Percentiles rank a stretch among this genome's conserved stretches.
These are phyloP conservation scores for Lasiodiplodia citricola DNA, from an alignment of 2,329 filamentous ascomycete genomes.

Conservation along the genomic window DNA sequence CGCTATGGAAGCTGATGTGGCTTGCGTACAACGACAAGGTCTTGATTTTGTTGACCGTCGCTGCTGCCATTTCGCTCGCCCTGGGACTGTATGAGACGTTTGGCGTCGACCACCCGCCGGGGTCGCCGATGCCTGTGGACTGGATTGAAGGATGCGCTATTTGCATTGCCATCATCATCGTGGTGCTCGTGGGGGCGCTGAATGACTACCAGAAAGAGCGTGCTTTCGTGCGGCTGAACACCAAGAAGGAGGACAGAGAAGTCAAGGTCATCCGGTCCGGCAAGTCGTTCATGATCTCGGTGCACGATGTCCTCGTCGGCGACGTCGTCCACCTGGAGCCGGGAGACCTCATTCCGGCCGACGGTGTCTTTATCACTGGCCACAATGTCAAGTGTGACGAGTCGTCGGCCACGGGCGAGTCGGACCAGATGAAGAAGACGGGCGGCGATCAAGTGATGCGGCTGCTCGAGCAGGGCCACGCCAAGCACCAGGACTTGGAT, in stretches of 20 bases:
- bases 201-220: slow-evolving; percentile 47
- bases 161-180: slow-evolving; percentile 44
- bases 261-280: slow-evolving; percentile 64
- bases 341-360: slow-evolving; percentile 72
- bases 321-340: slow-evolving; percentile 73
- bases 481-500: slow-evolving; percentile 53
- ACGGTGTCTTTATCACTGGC: slow-evolving; percentile 71
- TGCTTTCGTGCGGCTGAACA: slow-evolving; percentile 42
- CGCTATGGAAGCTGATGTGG: slow-evolving; percentile 74
- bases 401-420: slow-evolving; percentile 75
- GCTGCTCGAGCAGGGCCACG: slow-evolving; percentile 57
- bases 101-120: slow-evolving; percentile 32
- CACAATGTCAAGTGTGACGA: slow-evolving; percentile 74
- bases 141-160: slow-evolving; percentile 47
- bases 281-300: slow-evolving; percentile 66
- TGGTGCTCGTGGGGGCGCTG: slow-evolving; percentile 44
- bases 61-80: slow-evolving; percentile 74
- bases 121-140: slow-evolving; percentile 36
- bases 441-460: slow-evolving; percentile 9
- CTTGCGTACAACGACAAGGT: slow-evolving; percentile 85
- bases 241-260: slow-evolving; percentile 43
- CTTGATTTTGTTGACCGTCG: slow-evolving; percentile 71
- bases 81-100: slow-evolving; percentile 73
- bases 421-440: slow-evolving; percentile 72
- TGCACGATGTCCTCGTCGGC: slow-evolving; percentile 71